A percentile compares a stretch with the other conserved stretches of the same genome.
Evolutionary conservation across 2,329 filamentous ascomycete species (phyloP).

Genomic region (Trichophyton verrucosum): DNA sequence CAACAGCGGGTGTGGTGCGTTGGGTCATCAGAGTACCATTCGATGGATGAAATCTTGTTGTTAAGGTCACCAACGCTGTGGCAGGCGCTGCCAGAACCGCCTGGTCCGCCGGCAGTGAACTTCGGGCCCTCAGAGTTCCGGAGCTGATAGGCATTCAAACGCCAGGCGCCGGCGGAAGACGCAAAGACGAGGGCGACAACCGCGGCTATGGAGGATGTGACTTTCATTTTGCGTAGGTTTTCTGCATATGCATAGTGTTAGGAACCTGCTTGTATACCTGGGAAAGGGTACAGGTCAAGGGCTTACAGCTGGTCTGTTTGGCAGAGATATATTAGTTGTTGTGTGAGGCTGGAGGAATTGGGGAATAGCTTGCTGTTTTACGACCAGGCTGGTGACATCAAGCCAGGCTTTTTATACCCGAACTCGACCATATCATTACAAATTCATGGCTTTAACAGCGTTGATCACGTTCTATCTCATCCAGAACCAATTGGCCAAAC

Average conservation of each 20-base stretch:
- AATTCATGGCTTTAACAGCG: neutral
- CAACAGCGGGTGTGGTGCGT: neutral
- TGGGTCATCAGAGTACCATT: neutral
- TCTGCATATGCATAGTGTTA: neutral
- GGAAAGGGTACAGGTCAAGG: neutral
- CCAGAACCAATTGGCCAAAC: neutral
- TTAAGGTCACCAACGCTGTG: neutral
- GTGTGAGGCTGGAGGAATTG: neutral
- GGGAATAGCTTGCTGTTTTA: neutral
- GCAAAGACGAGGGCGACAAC: neutral
- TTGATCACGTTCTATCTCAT: neutral
- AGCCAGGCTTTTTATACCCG: neutral
- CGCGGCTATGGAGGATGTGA: neutral
- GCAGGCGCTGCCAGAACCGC: neutral
- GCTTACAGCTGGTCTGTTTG: neutral
- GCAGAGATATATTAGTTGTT: neutral
- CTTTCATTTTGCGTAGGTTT: neutral
- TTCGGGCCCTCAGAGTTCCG: neutral
- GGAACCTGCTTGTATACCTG: neutral
- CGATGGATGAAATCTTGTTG: conserved; percentile 3
- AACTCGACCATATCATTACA: neutral
- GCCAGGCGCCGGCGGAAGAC: conserved; percentile 1
- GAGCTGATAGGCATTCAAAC: neutral
- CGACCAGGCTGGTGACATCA: neutral
- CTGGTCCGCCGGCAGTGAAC: neutral